Conservation (phyloP, 2,329 filamentous ascomycete genomes). For the Scorias spongiosa region DNA sequence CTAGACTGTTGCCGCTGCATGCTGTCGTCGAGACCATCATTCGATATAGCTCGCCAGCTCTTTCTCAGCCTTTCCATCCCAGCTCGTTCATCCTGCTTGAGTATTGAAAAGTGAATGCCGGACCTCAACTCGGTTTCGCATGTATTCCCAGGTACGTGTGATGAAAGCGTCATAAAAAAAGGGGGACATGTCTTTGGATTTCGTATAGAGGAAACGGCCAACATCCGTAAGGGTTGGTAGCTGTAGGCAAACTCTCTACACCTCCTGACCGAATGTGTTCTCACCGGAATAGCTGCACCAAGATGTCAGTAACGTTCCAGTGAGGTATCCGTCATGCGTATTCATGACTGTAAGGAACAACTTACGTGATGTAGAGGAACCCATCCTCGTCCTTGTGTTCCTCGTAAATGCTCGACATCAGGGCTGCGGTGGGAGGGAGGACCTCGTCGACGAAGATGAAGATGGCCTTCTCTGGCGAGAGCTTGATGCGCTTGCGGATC, state of each 20-base stretch:
- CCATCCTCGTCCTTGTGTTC: slow-evolving; percentile 85
- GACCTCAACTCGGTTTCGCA: no score
- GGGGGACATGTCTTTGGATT: background rate
- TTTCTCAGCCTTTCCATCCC: no score
- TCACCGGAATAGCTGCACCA: slow-evolving; percentile 71
- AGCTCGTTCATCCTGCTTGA: no score
- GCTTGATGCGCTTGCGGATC: slow-evolving; percentile 99
- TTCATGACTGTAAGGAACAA: slow-evolving; percentile 7
- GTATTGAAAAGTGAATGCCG: no score
- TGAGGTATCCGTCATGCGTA: background rate
- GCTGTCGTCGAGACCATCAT: no score
- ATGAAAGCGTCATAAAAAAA: background rate
- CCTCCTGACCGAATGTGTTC: slow-evolving; percentile 74
- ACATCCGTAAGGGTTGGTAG: background rate
- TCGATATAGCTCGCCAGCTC: no score
- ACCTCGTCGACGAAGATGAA: slow-evolving; percentile 99
- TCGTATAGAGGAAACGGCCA: background rate
- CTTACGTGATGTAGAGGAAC: slow-evolving; percentile 94
- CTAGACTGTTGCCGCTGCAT: no score
- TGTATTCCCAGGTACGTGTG: no score
- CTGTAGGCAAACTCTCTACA: background rate
- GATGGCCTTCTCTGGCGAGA: slow-evolving; percentile 98
- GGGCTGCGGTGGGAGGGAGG: slow-evolving; percentile 82
- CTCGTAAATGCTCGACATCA: slow-evolving; percentile 99
- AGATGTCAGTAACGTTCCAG: slow-evolving; percentile 8